Evolutionary conservation across 2,329 filamentous ascomycete genomes (phyloP), one percentile per base, ranked within the genome.

Genomic region (Cordyceps farinosa): DNA sequence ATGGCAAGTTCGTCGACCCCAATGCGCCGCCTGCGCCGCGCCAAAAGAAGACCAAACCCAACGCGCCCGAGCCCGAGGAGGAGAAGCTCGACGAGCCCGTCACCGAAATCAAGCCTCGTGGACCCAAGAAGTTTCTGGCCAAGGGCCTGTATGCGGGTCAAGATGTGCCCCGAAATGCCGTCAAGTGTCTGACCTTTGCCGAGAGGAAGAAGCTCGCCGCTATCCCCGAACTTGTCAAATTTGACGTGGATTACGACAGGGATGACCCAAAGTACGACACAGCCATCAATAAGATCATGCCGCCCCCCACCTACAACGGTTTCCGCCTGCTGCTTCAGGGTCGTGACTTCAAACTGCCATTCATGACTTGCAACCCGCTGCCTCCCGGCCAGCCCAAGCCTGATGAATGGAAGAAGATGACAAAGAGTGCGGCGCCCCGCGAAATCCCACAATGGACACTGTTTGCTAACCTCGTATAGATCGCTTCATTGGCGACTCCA

Each of bases 81-180:
- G 66, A 72, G 42, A 74, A 79, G 54, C 66, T 72, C 57, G 80
- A 71, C 65, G 69, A 82, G 69, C 74, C 76, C 30, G 69, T 74
- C 7, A 71, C 75, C 11, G 70, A 74, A 32, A 67, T 67, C 10
- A 78, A 75, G 66, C 76, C 78, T 66, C 78, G 82, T 62, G 81
- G 79, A 44, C 77, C 80, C 58, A 96, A 96, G 79, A 87, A 87
- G 68, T 98, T 90, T 84, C 80, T 96, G 61, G 81, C 83, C 59
- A 90, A 92, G 73, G 95, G 94, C 10, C 81, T 98, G 15, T 98
- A 96, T 71, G 88, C 91, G 0, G 95, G 95, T 34, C 94, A 97
- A 74, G 82, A 87, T 36, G 77, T 76, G 7, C 82, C 83, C 0
- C 67, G 71, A 7, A 81, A 85, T 63, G 71, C 78, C 8, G 73